Base-by-base conservation (phyloP, 2,329 filamentous ascomycete genomes). In the Chaetomium olivaceum region DNA sequence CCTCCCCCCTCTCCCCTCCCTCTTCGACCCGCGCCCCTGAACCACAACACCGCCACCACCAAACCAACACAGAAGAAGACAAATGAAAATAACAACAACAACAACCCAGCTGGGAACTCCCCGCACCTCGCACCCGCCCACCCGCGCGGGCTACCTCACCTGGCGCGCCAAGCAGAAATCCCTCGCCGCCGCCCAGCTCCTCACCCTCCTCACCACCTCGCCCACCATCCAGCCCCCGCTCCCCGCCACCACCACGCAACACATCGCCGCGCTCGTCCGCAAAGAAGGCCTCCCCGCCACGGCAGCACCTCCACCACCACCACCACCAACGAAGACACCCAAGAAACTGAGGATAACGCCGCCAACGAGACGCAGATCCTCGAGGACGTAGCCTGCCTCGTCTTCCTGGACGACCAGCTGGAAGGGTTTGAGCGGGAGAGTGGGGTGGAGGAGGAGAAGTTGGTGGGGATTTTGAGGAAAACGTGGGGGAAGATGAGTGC, bases 361-460 rank as follows among this genome's bases (percentile, higher is more conserved):
- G n/a, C n/a, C n/a, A n/a, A n/a, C n/a, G n/a, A 92, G 76, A 88
- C 89, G 62, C 90, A 94, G 80, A 83, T 86, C 7, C 81, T 96
- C 68, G 92, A 96, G 80, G 92, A 96, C 78, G 90, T 92, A 55
- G 92, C 92, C 3, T 96, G 92, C 74, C 79, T 96, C 63, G 92
- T 96, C 31, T 96, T 96, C 75, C 78, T 96, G 70, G 92, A 95
- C 75, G 91, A 94, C 75, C 91, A 95, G 74, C 90, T 96, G 69
- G 92, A 93, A 72, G 86, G 85, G 59, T 96, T 95, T 77, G 89
- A 92, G 80, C 82, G 76, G 70, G 82, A 84, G 74, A 83, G 85
- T 31, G 83, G 88, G 62, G 75, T 83, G 19, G 90, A 92, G 73
- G 91, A 94, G 78, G 89, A 87, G 59, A 96, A 95, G 82, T 87